Evolutionary conservation across 305 asterid genomes (phyloP).

Genomic region (Solanum chacoense): DNA sequence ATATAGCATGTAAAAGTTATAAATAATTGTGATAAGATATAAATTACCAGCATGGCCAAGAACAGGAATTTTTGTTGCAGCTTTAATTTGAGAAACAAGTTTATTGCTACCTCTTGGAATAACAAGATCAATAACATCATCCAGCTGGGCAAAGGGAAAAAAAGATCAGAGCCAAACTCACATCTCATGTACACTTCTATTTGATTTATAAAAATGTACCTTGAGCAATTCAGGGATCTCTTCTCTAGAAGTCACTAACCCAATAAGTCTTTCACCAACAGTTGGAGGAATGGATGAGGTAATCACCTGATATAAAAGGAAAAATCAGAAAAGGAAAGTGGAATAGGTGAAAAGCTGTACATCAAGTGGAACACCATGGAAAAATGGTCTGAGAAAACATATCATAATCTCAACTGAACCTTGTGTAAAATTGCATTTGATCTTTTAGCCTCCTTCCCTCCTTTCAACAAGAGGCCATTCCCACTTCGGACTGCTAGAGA

Average conservation of each 20-base stretch:
- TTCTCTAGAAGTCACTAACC: slow-evolving; percentile 87
- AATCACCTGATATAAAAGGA: slow-evolving; percentile 44
- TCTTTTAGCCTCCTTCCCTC: slow-evolving; percentile 94
- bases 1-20: neutral
- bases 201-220: slow-evolving; percentile 28
- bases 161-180: slow-evolving; percentile 13
- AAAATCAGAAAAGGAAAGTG: slow-evolving; percentile 1
- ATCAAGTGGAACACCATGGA: slow-evolving; percentile 1
- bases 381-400: neutral
- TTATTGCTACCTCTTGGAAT: slow-evolving; percentile 99
- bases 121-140: slow-evolving; percentile 96
- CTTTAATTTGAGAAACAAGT: slow-evolving; percentile 88
- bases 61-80: slow-evolving; percentile 96
- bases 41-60: slow-evolving; percentile 95
- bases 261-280: slow-evolving; percentile 78
- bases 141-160: slow-evolving; percentile 52
- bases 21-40: neutral
- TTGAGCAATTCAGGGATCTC: slow-evolving; percentile 96
- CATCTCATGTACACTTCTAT: neutral
- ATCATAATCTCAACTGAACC: slow-evolving; percentile 30
- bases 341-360: slow-evolving; percentile 5
- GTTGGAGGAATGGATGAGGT: slow-evolving; percentile 74
- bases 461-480: slow-evolving; percentile 90
- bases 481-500: slow-evolving; percentile 95
- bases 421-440: slow-evolving; percentile 87